Evolutionary conservation across 768 basidiomycete species (phyloP), one percentile per base, ranked within the genome.

Genomic region (Mycena kentingensis): DNA sequence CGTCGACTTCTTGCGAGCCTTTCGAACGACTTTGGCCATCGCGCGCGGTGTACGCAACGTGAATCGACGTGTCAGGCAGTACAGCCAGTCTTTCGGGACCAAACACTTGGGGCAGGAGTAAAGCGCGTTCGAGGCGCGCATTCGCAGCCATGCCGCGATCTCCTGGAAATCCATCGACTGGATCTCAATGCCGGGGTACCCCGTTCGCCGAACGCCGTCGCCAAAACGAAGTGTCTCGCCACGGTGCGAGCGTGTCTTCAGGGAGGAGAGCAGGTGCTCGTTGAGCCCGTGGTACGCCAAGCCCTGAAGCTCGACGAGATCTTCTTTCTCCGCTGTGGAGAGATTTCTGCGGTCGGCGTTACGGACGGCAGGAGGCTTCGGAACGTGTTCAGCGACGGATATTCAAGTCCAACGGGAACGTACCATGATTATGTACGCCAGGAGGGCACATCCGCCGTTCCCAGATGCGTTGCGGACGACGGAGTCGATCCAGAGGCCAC

Each of bases 41-140:
- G 25, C 25, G 7, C 15, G 8, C 19, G 44, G 28, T 28, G 26
- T 29, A 4, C 44, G 44, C 16, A 10, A 28, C 4, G 5, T 19
- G 26, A 31, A 46, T 13, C 12, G 25, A 15, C 21, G 10, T 6
- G 28, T 29, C 6, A 46, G 44, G 7, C 18, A 16, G 29, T 52
- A 13, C 5, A 52, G 60, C 6, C 49, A 31, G 21, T 39, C 19
- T 12, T 49, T 5, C 16, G 45, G 54, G n/a, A 62, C 54, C 15
- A 60, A 51, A 41, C 60, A 62, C 12, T 46, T 38, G 0, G 54
- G 54, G 37, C 60, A 62, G 10, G 60, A 60, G 44, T 52, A 36
- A 44, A 54, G 38, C 2, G 55, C 49, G 6, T 10, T 16, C 15
- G 51, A 5, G 27, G 25, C 34, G 21, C 35, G 26, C 15, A 24